Evolutionary conservation across 345 rosid genomes (phyloP), one percentile per base, ranked within the genome.

Genomic region (Melaleuca quinquenervia): DNA sequence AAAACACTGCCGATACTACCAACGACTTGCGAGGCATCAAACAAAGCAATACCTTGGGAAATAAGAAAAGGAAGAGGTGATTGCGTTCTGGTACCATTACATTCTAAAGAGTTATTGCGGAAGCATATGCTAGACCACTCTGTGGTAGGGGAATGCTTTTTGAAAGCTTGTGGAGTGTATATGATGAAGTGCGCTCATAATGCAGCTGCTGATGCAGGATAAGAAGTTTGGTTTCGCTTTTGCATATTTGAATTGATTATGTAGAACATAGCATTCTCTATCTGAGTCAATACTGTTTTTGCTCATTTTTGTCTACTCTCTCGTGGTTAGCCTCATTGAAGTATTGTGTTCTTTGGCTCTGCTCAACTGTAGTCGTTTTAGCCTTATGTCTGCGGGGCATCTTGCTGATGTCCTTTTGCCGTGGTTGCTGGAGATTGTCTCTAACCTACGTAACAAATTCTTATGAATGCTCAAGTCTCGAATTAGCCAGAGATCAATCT

Each of bases 1-100:
- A 88, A 80, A 88, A 88, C 84, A 83, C 89, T 0, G 87, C 89
- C 4, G 86, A 85, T 16, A 85, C 87, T 12, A 88, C 89, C 18
- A 58, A 83, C n/a, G 89, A 85, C 49, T 74, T 83, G 56, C 70
- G 82, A 62, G 85, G 74, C 83, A 26, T 83, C 85, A 88, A 74
- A 54, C 82, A 84, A 53, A 41, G 62, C 26, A 52, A 51, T 82
- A 36, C 18, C 24, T 76, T 82, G 0, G 88, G 87, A 70, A 85
- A 85, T 52, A 88, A 88, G 87, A 85, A 75, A 55, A 83, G 85
- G 58, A 88, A 85, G 84, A 84, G 84, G 82, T 87, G 86, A 87
- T 70, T 18, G 48, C 6, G 26, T 36, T 70, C 78, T 10, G 78
- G 78, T 32, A 4, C 32, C 13, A 32, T 70, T 32, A 45, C 45